Evolutionary conservation across 2,329 filamentous ascomycete genomes (phyloP).

Genomic region (Alternaria rosae): DNA sequence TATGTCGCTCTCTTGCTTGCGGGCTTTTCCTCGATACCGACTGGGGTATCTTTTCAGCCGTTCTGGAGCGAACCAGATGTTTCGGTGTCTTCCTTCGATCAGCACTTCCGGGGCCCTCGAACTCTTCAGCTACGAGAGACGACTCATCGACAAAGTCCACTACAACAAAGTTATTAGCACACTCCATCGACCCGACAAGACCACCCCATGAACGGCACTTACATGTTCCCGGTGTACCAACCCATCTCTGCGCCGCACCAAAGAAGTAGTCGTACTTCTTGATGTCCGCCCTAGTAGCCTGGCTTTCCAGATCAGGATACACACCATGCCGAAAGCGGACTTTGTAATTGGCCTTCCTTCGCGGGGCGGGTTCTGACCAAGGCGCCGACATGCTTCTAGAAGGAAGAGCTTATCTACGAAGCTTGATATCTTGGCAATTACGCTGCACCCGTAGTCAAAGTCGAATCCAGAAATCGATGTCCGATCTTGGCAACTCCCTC

Average conservation of each 20-base stretch:
- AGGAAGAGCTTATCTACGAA: background rate
- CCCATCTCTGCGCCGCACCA: constrained; percentile 22
- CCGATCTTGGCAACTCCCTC: background rate
- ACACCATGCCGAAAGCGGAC: constrained; percentile 32
- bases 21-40: background rate
- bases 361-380: background rate
- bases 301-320: constrained; percentile 20
- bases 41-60: constrained; percentile 3
- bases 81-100: constrained; percentile 6
- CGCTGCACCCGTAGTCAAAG: background rate
- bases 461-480: background rate
- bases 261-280: constrained; percentile 39
- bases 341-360: constrained; percentile 25
- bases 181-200: background rate
- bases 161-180: constrained; percentile 2
- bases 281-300: constrained; percentile 28
- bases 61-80: constrained; percentile 2
- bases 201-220: constrained; percentile 3
- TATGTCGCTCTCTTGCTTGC: background rate
- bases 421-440: background rate
- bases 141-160: constrained; percentile 31
- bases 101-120: background rate
- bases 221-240: constrained; percentile 22
- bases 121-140: constrained; percentile 19
- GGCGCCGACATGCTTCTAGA: background rate